These are phyloP conservation scores for Aquilaria malaccensis DNA, from an alignment of 345 rosid genomes.

Conservation along the genomic window DNA sequence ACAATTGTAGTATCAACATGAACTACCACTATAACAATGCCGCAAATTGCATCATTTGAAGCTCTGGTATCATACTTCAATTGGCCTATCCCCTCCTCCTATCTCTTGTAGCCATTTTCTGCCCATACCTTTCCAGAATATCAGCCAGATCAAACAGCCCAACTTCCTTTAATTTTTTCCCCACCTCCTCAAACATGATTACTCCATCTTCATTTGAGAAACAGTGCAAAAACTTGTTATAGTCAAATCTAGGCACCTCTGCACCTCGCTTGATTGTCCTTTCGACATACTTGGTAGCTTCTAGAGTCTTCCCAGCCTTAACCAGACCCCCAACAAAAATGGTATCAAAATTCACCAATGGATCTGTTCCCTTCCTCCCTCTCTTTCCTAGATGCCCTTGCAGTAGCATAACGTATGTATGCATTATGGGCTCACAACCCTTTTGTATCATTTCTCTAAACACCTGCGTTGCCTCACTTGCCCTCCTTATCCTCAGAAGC, in stretches of 20 bases:
- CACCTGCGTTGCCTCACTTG: constrained; percentile 62
- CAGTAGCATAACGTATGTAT: constrained; percentile 74
- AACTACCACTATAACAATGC: not conserved
- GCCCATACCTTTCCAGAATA: constrained; percentile 64
- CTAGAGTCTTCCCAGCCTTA: constrained; percentile 67
- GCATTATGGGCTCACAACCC: constrained; percentile 90
- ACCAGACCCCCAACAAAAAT: constrained; percentile 90
- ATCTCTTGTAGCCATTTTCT: constrained; percentile 84
- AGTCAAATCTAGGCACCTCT: constrained; percentile 85
- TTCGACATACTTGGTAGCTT: constrained; percentile 74
- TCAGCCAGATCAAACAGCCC: constrained; percentile 80
- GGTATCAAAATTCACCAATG: constrained; percentile 66
- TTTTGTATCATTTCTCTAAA: constrained; percentile 75
- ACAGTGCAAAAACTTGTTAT: constrained; percentile 71
- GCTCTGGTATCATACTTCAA: constrained; percentile 9
- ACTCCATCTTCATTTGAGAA: constrained; percentile 73
- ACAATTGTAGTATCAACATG: too few relatives aligned
- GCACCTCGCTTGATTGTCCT: constrained; percentile 54
- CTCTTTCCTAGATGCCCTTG: constrained; percentile 90
- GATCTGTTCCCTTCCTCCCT: constrained; percentile 76
- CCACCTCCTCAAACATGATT: constrained; percentile 59
- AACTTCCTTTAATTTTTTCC: constrained; percentile 57
- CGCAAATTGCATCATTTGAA: not conserved
- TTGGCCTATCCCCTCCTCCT: constrained; percentile 55
- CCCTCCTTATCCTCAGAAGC: constrained; percentile 46